Percentiles rank a stretch among this genome's conserved stretches.
Evolutionary conservation across 2,329 filamentous ascomycete genomes (phyloP).

Genomic region (Sporothrix brasiliensis): DNA sequence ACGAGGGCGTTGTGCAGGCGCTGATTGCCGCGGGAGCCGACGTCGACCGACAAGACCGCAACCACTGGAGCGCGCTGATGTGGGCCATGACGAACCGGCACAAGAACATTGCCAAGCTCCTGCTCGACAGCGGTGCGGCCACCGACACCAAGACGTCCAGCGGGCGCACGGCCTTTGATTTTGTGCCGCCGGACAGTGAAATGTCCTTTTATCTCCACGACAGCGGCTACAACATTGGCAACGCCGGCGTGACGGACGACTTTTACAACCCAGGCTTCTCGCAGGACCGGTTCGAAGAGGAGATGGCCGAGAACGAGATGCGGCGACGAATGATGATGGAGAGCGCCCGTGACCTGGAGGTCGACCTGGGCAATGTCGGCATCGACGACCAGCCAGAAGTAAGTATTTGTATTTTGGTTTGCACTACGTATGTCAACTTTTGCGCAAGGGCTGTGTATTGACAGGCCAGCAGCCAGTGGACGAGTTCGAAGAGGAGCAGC

Average conservation of each 20-base stretch:
- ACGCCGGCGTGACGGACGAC: constrained; percentile 77
- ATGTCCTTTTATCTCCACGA: constrained; percentile 95
- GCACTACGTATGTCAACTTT: neutral
- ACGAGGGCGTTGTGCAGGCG: constrained; percentile 82
- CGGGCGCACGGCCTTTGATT: constrained; percentile 92
- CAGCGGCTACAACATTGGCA: constrained; percentile 88
- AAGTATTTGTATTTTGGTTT: constrained; percentile 40
- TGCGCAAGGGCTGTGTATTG: constrained; percentile 26
- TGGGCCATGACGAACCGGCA: constrained; percentile 99
- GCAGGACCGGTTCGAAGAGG: constrained; percentile 93
- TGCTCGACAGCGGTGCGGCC: constrained; percentile 93
- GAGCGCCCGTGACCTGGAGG: constrained; percentile 93
- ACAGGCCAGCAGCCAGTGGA: constrained; percentile 60
- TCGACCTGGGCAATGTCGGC: constrained; percentile 92
- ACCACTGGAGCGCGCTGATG: constrained; percentile 97
- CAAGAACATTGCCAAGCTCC: constrained; percentile 89
- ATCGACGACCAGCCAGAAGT: constrained; percentile 95
- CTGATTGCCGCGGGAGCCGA: constrained; percentile 83
- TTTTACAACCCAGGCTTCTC: constrained; percentile 93
- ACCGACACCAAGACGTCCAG: constrained; percentile 93
- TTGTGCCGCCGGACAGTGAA: constrained; percentile 91
- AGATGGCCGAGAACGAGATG: constrained; percentile 95
- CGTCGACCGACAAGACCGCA: constrained; percentile 91
- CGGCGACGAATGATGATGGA: constrained; percentile 99
- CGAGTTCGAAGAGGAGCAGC: constrained; percentile 83